Conservation (phyloP, 2,329 filamentous ascomycete genomes). For the Fonsecaea pugnacius region DNA sequence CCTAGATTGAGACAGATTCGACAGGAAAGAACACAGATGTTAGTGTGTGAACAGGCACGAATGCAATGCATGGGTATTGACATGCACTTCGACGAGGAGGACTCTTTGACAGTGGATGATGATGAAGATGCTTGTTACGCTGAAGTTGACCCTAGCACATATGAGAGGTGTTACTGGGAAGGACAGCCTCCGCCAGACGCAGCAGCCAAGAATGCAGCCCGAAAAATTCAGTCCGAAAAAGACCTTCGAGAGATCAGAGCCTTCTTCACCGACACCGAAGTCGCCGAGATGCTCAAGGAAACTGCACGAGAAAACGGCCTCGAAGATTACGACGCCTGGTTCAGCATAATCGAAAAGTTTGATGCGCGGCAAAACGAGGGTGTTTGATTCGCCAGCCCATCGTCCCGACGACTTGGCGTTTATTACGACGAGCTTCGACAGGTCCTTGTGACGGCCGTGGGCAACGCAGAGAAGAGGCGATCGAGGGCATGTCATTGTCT, state of each 20-base stretch:
- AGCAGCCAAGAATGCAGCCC: too few relatives aligned
- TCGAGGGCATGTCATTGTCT: background rate
- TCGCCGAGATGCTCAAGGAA: constrained; percentile 12
- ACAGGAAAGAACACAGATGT: background rate
- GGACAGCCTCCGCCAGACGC: background rate
- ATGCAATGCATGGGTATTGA: background rate
- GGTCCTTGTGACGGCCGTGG: too few relatives aligned
- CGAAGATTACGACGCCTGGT: constrained; percentile 18
- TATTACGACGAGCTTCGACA: background rate
- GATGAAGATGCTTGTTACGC: background rate
- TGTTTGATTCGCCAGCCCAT: background rate
- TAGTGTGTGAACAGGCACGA: background rate
- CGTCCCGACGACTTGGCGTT: background rate
- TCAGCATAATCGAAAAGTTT: constrained; percentile 8
- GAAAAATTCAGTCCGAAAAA: background rate
- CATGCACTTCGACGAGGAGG: background rate
- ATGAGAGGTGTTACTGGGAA: background rate
- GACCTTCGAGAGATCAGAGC: background rate
- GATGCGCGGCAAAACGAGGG: background rate
- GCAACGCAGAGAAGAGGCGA: background rate
- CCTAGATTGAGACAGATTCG: constrained; percentile 5
- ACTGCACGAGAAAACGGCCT: constrained; percentile 6
- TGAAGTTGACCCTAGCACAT: background rate
- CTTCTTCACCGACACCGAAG: constrained; percentile 9
- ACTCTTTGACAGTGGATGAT: background rate